A percentile compares a stretch with the other conserved stretches of the same genome.
phyloP scores from a whole-genome alignment of 2,329 filamentous ascomycete genomes.

The Apiospora phragmitis region DNA sequence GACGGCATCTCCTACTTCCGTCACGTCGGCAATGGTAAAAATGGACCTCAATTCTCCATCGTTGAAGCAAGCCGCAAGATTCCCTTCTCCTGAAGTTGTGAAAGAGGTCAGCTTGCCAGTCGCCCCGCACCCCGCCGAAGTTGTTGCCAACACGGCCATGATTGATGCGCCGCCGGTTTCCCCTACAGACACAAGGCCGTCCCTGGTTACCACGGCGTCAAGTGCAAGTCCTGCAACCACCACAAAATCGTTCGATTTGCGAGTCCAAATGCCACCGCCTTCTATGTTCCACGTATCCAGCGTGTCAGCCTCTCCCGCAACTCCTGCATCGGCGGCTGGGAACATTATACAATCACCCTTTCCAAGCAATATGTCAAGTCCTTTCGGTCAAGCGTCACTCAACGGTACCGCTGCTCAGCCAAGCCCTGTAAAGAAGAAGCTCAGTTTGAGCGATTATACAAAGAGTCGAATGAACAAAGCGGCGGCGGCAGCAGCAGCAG shows the following conservation, averaged over 20 bases:
- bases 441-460: conserved; percentile 66
- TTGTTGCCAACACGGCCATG: conserved; percentile 30
- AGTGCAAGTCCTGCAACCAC: conserved; percentile 15
- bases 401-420: conserved; percentile 50
- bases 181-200: conserved; percentile 23
- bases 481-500: conserved; percentile 24
- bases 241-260: conserved; percentile 31
- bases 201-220: conserved; percentile 3
- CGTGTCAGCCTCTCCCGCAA: conserved; percentile 37
- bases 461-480: conserved; percentile 60
- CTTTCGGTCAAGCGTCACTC: conserved; percentile 40
- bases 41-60: conserved; percentile 43
- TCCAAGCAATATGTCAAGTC: conserved; percentile 38
- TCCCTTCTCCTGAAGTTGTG: conserved; percentile 18
- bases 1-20: conserved; percentile 28
- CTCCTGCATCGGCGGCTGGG: conserved; percentile 48
- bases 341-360: conserved; percentile 53
- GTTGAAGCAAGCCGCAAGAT: conserved; percentile 29
- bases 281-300: conserved; percentile 48
- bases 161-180: conserved; percentile 34
- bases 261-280: conserved; percentile 58
- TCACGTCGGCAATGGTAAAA: conserved; percentile 32
- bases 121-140: conserved; percentile 14
- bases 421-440: conserved; percentile 66
- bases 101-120: conserved; percentile 11